Conservation (phyloP, 2,329 filamentous ascomycete species). For the Lachnum nothofagi region DNA sequence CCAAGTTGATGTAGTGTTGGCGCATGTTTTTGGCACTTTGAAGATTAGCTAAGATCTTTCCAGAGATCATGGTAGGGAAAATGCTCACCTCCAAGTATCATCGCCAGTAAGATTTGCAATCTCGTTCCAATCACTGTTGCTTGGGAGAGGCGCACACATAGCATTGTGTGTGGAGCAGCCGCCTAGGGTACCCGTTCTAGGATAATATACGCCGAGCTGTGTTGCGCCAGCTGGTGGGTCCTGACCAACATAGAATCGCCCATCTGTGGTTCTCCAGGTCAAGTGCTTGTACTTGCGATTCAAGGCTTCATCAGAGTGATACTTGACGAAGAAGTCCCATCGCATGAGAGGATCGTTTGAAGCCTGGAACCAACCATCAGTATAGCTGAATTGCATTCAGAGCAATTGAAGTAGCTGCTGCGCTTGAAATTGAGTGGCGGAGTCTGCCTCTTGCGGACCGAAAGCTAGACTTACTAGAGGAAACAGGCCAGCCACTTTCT, state of each 20-base stretch:
- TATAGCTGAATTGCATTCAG: too few relatives aligned
- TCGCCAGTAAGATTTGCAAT: slow-evolving; percentile 25
- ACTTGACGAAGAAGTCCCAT: slow-evolving; percentile 44
- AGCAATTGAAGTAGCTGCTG: too few relatives aligned
- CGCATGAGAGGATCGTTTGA: slow-evolving; percentile 39
- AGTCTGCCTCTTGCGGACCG: too few relatives aligned
- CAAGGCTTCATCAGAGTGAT: slow-evolving; percentile 10
- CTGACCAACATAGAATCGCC: slow-evolving; percentile 24
- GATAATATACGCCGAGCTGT: slow-evolving; percentile 29
- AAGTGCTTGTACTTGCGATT: slow-evolving; percentile 18
- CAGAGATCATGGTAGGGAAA: neutral
- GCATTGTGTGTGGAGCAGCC: slow-evolving; percentile 27
- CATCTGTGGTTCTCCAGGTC: slow-evolving; percentile 35
- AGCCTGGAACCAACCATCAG: slow-evolving; percentile 8
- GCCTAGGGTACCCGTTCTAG: slow-evolving; percentile 30
- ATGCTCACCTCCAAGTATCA: slow-evolving; percentile 19
- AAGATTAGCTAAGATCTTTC: neutral
- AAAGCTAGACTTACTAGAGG: slow-evolving; percentile 35
- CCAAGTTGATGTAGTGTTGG: slow-evolving; percentile 38
- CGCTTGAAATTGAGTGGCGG: too few relatives aligned
- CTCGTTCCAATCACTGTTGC: slow-evolving; percentile 22
- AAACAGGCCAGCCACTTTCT: slow-evolving; percentile 45
- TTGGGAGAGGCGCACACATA: slow-evolving; percentile 19
- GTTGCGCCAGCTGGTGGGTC: slow-evolving; percentile 23
- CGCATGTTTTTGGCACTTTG: slow-evolving; percentile 36